Evolutionary conservation across 208 protist genomes (phyloP).

Genomic region (Lotmaria passim): DNA sequence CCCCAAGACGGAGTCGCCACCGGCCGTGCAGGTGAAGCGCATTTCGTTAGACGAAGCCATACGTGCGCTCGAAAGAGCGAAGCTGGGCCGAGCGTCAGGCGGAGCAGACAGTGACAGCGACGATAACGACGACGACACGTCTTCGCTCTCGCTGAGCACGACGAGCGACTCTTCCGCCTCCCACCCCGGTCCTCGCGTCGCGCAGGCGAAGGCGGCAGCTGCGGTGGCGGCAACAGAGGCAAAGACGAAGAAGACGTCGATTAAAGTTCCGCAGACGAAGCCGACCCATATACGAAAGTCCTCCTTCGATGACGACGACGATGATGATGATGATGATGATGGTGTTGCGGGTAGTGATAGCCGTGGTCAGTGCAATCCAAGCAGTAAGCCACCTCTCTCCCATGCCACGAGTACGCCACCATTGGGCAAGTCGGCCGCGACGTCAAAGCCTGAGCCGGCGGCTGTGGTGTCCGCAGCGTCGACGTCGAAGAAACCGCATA

Average conservation of each 20-base stretch:
- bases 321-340: not conserved
- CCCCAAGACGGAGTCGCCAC: not conserved
- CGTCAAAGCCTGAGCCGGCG: not conserved
- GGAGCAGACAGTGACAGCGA: no score
- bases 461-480: not conserved
- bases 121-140: conserved; percentile 18
- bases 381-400: not conserved
- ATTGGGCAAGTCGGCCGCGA: not conserved
- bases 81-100: no score
- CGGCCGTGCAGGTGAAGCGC: not conserved
- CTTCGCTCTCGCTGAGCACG: conserved; percentile 28
- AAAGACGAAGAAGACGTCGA: not conserved
- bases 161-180: conserved; percentile 14
- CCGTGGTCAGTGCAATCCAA: not conserved
- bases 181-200: not conserved
- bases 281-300: conserved; percentile 23
- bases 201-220: not conserved
- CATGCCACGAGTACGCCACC: not conserved
- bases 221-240: not conserved
- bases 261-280: not conserved
- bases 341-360: not conserved
- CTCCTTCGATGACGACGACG: conserved; percentile 50
- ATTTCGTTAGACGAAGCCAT: not conserved
- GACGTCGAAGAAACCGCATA: conserved; percentile 1
- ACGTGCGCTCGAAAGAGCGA: conserved; percentile 2